Evolutionary conservation across 2,329 filamentous ascomycete genomes (phyloP).

Genomic region (Colletotrichum filicis): DNA sequence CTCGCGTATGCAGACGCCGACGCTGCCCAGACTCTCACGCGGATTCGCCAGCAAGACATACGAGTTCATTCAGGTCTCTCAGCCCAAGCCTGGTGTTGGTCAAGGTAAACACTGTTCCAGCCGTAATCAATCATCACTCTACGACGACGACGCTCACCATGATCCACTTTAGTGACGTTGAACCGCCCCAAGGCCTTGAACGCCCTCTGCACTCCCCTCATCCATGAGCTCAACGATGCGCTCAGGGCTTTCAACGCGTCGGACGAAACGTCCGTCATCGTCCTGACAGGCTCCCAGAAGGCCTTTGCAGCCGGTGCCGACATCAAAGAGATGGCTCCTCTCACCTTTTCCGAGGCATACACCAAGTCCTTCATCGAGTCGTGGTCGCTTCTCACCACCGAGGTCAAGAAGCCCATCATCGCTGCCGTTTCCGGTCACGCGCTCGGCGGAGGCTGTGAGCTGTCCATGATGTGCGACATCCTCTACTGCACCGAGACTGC

Average conservation of each 20-base stretch:
- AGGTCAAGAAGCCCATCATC: slow-evolving; percentile 93
- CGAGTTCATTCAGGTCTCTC: slow-evolving; percentile 84
- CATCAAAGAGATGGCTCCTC: slow-evolving; percentile 98
- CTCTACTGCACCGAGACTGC: slow-evolving; percentile 88
- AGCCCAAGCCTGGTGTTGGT: slow-evolving; percentile 88
- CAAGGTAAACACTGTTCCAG: slow-evolving; percentile 70
- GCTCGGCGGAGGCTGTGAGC: slow-evolving; percentile 93
- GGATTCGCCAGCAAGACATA: slow-evolving; percentile 69
- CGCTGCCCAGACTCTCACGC: slow-evolving; percentile 66
- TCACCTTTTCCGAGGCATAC: slow-evolving; percentile 91
- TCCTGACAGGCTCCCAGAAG: slow-evolving; percentile 89
- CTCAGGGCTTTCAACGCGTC: slow-evolving; percentile 77
- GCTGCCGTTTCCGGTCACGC: slow-evolving; percentile 95
- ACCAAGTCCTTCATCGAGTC: slow-evolving; percentile 92
- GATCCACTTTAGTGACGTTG: slow-evolving; percentile 75
- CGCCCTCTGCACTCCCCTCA: slow-evolving; percentile 90
- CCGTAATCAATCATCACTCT: slow-evolving; percentile 30
- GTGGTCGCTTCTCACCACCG: slow-evolving; percentile 87
- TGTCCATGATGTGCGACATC: slow-evolving; percentile 97
- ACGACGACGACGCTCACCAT: slow-evolving; percentile 15
- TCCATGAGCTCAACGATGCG: slow-evolving; percentile 87
- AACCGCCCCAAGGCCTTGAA: slow-evolving; percentile 97
- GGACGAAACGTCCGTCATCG: slow-evolving; percentile 76
- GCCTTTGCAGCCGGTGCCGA: slow-evolving; percentile 97
- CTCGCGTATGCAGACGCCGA: slow-evolving; percentile 67